phyloP scores from a whole-genome alignment of 208 protist genomes.

The Trypanosoma conorhini region DNA sequence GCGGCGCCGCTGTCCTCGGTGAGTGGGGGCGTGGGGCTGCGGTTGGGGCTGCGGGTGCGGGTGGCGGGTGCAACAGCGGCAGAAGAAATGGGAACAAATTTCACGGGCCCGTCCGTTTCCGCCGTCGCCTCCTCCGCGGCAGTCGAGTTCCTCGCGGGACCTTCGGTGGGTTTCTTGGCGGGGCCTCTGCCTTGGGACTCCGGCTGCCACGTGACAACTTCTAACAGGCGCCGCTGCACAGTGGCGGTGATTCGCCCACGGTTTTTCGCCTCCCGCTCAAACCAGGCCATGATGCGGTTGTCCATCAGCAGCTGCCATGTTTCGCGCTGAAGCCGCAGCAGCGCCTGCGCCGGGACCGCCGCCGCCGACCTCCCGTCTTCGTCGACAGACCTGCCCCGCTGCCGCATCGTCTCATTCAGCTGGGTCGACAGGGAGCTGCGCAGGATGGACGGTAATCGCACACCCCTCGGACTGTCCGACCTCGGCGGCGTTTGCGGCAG shows the following conservation, averaged over 20 bases:
- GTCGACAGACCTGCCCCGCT: background rate
- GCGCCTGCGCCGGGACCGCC: background rate
- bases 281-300: slow-evolving; percentile 79
- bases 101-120: background rate
- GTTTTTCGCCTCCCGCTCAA: slow-evolving; percentile 73
- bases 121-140: background rate
- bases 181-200: background rate
- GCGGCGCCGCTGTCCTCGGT: background rate
- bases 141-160: background rate
- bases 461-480: too few species aligned
- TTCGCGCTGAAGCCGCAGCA: slow-evolving; percentile 67
- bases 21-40: too few species aligned
- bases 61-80: background rate
- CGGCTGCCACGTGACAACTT: slow-evolving; percentile 47
- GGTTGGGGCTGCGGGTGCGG: too few species aligned
- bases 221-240: slow-evolving; percentile 70
- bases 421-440: background rate
- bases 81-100: background rate
- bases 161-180: background rate
- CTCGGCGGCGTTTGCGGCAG: too few species aligned
- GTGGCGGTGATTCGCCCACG: slow-evolving; percentile 60
- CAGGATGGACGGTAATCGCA: slow-evolving; percentile 7
- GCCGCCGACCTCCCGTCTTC: background rate
- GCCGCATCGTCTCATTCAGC: background rate
- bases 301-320: slow-evolving; percentile 88